Base-by-base conservation (phyloP, 345 rosid genomes). In the Trapa incisa region DNA sequence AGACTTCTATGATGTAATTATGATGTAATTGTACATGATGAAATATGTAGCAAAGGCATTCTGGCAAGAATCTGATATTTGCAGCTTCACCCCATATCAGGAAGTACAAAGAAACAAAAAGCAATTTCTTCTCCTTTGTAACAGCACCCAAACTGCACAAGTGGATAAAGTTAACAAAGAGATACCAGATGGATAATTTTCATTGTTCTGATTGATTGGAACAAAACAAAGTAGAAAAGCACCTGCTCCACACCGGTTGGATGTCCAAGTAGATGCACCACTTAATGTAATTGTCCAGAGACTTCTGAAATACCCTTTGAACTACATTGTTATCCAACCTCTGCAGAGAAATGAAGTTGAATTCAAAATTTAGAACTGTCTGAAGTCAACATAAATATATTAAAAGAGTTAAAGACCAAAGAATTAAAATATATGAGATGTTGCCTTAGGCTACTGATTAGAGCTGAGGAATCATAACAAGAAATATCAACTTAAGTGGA, bases 211-310 rank as follows among this genome's bases (percentile, higher is more conserved):
- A 75, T 47, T 53, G 32, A 54, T 68, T 38, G 50, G 53, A 1
- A 36, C 8, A 29, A 16, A 33, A 42, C 36, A 33, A 65, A 65
- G 5, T 43, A 64, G 39, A 37, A 62, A 39, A 79, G 70, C 86
- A 93, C 98, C 79, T 81, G 88, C 91, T 80, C 95, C 96, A 94
- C 41, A 87, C 92, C 58, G 97, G 92, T 73, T 79, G 96, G 77
- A 94, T 74, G 79, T 86, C 73, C 73, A 94, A 75, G 84, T 94
- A 94, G 66, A 77, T 69, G 75, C 98, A 93, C 98, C 98, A 93
- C 76, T 86, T 91, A 41, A 79, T 82, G 82, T 93, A 90, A 79
- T 93, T 93, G 0, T 87, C 97, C 47, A 93, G 86, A 43, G 97
- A 87, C 85, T 90, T 90, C 68, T 77, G 11, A 71, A 88, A 90